Base-by-base conservation (phyloP, 345 rosid species). In the Eucalyptus curtisii region DNA sequence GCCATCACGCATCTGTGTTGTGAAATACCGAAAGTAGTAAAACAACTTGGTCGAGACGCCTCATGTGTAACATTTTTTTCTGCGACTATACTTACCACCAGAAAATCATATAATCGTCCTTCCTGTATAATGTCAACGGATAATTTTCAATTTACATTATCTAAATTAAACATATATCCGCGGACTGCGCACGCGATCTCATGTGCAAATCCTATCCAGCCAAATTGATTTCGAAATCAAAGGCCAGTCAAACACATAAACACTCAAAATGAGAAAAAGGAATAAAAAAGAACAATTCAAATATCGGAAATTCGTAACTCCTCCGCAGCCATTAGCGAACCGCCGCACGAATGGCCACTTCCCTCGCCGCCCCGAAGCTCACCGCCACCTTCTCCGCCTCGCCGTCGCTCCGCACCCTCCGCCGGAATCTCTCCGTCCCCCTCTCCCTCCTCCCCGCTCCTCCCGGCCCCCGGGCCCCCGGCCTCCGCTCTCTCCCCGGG, bases 281-380 rank as follows among this genome's bases (percentile, higher is more conserved):
- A 11, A 2, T 3, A 3, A 27, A 64, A 42, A 42, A 7, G 6
- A 40, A 24, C 84, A 37, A 76, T 6, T 37, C 84, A 12, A 76
- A 40, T 40, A 76, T 76, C 45, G 13, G 1, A 76, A 76, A 40
- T 20, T 76, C 25, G 44, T 40, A 4, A 4, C 44, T 76, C 84
- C 30, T 76, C 47, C 5, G 24, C 30, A 76, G 47, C 84, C 84
- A 76, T 76, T 76, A 76, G 30, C 84, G 1, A 76, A 22, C 84
- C 84, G 13, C 84, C 84, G 30, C 66, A 16, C 37, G 44, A 33
- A 89, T 89, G 90, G 90, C 90, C 52, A 52, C 87, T 49, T 80
- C 89, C 88, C 64, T 59, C 87, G 48, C 90, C 89, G 20, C 98
- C 42, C 96, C 99, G 13, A 94, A 92, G 92, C 95, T 97, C 10